A percentile compares a stretch with the other conserved stretches of the same genome.
These are phyloP conservation scores for Trichoderma sp. DNA, from an alignment of 2,329 filamentous ascomycete genomes.

Conservation along the genomic window DNA sequence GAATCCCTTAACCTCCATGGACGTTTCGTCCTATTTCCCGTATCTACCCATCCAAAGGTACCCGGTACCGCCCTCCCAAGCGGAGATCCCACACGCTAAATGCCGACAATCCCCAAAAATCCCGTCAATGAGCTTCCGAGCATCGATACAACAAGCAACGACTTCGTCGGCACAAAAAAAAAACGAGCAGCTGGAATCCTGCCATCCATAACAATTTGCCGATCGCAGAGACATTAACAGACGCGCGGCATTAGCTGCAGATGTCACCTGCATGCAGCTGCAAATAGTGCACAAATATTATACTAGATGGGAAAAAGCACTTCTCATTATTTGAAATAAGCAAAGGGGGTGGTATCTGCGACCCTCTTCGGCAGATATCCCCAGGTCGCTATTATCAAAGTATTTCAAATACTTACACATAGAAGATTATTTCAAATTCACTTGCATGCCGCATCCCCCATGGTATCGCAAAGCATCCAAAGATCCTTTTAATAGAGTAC, in stretches of 20 bases:
- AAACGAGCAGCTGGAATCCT: not conserved
- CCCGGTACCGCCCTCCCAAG: not conserved
- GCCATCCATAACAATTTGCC: not conserved
- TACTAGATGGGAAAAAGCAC: not conserved
- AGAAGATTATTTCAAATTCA: not conserved
- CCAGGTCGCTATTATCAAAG: not conserved
- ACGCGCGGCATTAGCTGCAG: not conserved
- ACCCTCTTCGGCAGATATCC: not conserved
- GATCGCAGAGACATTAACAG: not conserved
- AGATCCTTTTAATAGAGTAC: not conserved
- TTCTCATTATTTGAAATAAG: not conserved
- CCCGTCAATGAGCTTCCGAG: not conserved
- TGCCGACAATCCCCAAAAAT: slow-evolving; percentile 3
- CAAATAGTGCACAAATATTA: not conserved
- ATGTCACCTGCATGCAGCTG: not conserved
- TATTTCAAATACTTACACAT: slow-evolving; percentile 10
- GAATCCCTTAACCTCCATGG: not conserved
- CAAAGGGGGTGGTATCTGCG: not conserved
- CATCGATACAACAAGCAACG: not conserved
- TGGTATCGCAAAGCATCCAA: not conserved
- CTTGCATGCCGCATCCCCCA: not conserved
- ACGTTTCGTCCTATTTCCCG: not conserved
- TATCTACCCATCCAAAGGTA: not conserved
- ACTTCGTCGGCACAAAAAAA: not conserved
- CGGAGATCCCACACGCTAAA: not conserved